Conservation (phyloP, 176 grass and related monocot species). For the Rhynchospora tenuis region DNA sequence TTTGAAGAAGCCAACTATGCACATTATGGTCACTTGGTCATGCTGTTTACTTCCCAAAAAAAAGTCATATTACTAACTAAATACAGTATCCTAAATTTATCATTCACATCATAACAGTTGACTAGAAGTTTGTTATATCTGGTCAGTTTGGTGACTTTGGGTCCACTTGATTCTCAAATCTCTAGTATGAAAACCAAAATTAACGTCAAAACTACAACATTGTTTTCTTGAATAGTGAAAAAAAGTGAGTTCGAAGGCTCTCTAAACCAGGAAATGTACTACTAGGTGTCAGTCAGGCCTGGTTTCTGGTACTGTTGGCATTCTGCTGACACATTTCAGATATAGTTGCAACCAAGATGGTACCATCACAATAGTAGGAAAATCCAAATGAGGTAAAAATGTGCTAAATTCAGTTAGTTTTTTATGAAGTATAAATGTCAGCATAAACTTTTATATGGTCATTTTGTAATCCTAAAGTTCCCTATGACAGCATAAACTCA, state of each 20-base stretch:
- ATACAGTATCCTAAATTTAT: background rate
- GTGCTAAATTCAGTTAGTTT: background rate
- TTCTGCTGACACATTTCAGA: background rate
- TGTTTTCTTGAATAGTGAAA: background rate
- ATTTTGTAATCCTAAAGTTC: background rate
- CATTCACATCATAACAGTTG: background rate
- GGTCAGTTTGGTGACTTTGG: background rate
- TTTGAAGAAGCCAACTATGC: background rate
- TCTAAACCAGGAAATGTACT: background rate
- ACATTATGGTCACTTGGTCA: background rate
- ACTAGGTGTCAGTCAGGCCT: background rate
- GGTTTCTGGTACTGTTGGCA: background rate
- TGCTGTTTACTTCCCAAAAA: background rate
- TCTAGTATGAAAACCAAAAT: background rate
- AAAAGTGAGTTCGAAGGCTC: background rate
- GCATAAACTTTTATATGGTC: background rate
- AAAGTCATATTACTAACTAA: background rate
- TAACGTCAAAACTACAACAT: background rate
- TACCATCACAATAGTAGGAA: background rate
- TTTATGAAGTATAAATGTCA: background rate
- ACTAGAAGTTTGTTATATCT: background rate
- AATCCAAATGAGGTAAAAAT: background rate
- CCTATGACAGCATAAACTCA: background rate
- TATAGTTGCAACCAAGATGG: background rate
- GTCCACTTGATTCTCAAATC: background rate